Conservation (phyloP, 345 rosid genomes). For the Syzygium oleosum region DNA sequence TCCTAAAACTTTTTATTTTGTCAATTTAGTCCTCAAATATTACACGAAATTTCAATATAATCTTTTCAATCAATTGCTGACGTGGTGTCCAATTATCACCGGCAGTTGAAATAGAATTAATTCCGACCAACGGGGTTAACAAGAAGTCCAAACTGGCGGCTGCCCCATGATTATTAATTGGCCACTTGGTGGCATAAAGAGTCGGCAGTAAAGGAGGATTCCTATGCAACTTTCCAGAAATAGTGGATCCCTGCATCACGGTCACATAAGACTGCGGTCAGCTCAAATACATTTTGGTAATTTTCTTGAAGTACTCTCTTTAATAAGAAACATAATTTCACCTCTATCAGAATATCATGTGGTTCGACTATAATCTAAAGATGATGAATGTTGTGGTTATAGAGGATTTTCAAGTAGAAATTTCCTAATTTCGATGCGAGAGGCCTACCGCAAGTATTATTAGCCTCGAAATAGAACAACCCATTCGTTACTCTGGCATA, state of each 20-base stretch:
- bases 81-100: rapidly evolving
- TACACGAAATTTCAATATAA: rapidly evolving
- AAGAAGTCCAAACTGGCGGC: not conserved
- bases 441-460: not conserved
- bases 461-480: not conserved
- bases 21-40: rapidly evolving
- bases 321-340: not conserved
- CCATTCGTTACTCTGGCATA: not conserved
- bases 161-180: not conserved
- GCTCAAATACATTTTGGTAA: not conserved
- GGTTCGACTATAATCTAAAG: not conserved
- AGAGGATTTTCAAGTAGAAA: not conserved
- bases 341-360: not conserved
- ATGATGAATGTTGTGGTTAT: not conserved
- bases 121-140: not conserved
- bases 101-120: rapidly evolving
- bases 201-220: not conserved
- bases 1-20: not conserved
- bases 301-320: not conserved
- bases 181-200: not conserved
- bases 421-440: not conserved
- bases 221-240: not conserved
- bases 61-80: rapidly evolving
- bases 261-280: not conserved
- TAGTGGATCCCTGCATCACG: not conserved